Conservation (phyloP, 352 stramenopile species). For the Phytophthora megakarya region DNA sequence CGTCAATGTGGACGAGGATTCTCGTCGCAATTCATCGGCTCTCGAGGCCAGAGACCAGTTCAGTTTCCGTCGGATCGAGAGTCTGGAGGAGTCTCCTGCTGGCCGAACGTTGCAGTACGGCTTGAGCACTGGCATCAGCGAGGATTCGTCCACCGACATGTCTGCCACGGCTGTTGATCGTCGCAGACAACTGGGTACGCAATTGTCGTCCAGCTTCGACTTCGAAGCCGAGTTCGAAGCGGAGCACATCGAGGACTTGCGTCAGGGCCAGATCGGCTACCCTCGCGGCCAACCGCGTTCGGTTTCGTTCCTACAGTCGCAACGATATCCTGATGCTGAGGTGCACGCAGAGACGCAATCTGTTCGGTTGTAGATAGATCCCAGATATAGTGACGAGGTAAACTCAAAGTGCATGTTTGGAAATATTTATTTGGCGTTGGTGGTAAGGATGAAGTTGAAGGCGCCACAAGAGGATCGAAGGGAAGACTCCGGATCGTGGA, state of each 20-base stretch:
- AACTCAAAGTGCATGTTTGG: constrained; percentile 16
- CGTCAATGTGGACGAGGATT: constrained; percentile 10
- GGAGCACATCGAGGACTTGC: constrained; percentile 46
- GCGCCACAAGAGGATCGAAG: not conserved
- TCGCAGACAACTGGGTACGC: constrained; percentile 20
- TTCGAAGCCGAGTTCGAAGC: constrained; percentile 61
- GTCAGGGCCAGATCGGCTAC: constrained; percentile 56
- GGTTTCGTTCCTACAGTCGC: constrained; percentile 73
- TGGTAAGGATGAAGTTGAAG: not conserved
- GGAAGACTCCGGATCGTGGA: not conserved
- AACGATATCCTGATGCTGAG: constrained; percentile 72
- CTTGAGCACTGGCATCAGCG: constrained; percentile 32
- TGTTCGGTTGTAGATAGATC: constrained; percentile 44
- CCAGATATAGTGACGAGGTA: not conserved
- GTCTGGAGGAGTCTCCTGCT: constrained; percentile 18
- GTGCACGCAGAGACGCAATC: constrained; percentile 68
- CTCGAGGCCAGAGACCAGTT: constrained; percentile 25
- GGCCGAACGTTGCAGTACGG: constrained; percentile 11
- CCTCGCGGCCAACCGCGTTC: constrained; percentile 61
- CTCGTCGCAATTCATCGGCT: not conserved
- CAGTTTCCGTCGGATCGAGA: constrained; percentile 37
- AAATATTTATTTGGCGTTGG: constrained; percentile 14
- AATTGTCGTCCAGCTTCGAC: constrained; percentile 56
- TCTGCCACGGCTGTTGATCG: constrained; percentile 20
- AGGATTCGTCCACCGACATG: constrained; percentile 27